phyloP scores from a whole-genome alignment of 2,329 filamentous ascomycete genomes.

The Epicoccum sorghinum region DNA sequence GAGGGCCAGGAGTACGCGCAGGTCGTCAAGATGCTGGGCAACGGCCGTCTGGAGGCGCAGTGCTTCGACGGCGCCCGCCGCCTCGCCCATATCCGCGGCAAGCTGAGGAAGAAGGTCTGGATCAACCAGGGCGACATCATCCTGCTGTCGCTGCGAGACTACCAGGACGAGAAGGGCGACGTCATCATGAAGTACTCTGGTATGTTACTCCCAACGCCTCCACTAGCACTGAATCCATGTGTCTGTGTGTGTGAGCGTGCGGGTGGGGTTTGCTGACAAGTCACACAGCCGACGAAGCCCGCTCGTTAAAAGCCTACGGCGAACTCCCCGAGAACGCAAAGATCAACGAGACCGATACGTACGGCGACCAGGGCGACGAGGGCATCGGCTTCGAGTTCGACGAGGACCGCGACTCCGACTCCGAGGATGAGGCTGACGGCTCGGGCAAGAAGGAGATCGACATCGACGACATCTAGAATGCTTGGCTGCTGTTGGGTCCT shows the following conservation, averaged over 20 bases:
- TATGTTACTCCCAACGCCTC: constrained; percentile 10
- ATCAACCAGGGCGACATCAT: constrained; percentile 96
- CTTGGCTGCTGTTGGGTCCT: not conserved
- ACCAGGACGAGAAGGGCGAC: constrained; percentile 92
- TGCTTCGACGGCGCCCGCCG: constrained; percentile 95
- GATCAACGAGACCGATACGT: constrained; percentile 99
- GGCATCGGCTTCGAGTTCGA: constrained; percentile 98
- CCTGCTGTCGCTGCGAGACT: constrained; percentile 76
- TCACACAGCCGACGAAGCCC: constrained; percentile 84
- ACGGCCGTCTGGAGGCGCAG: constrained; percentile 88
- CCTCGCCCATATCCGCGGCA: constrained; percentile 86
- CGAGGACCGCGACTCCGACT: constrained; percentile 75
- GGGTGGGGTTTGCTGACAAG: constrained; percentile 72
- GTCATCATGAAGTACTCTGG: constrained; percentile 86
- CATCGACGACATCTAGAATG: constrained; percentile 84
- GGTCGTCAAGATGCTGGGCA: constrained; percentile 94
- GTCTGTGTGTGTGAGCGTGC: constrained; percentile 45
- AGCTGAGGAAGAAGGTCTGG: constrained; percentile 91
- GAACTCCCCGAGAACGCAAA: constrained; percentile 97
- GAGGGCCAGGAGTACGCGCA: constrained; percentile 93
- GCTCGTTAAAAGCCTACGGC: constrained; percentile 94
- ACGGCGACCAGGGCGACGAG: constrained; percentile 87
- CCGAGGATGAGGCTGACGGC: constrained; percentile 57
- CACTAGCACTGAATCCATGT: not conserved
- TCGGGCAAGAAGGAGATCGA: constrained; percentile 82